Evolutionary conservation across 805 yeast species (phyloP).

Genomic region (Pichia paraexigua): DNA sequence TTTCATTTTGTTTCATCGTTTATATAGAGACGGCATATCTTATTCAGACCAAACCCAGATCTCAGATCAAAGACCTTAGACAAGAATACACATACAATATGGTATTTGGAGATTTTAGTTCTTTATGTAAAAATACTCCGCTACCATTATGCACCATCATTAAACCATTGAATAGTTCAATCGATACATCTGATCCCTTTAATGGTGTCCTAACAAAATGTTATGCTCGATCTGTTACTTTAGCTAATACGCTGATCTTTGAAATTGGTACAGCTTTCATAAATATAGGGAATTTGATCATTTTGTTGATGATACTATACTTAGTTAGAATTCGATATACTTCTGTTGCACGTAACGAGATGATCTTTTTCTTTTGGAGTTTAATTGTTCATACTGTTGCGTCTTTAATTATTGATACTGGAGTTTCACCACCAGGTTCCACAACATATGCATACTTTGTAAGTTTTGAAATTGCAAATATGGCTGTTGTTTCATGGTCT

Average conservation of each 20-base stretch:
- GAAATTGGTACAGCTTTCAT: slow-evolving; percentile 83
- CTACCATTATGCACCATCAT: slow-evolving; percentile 77
- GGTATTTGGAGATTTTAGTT: slow-evolving; percentile 61
- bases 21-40: no score
- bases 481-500: slow-evolving; percentile 64
- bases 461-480: slow-evolving; percentile 67
- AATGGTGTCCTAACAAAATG: slow-evolving; percentile 70
- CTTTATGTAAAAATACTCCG: slow-evolving; percentile 59
- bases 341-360: slow-evolving; percentile 88
- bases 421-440: slow-evolving; percentile 85
- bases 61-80: no score
- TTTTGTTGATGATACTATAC: slow-evolving; percentile 63
- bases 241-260: slow-evolving; percentile 88
- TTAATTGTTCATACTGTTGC: slow-evolving; percentile 50
- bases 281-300: slow-evolving; percentile 63
- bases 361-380: slow-evolving; percentile 62
- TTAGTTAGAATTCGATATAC: slow-evolving; percentile 81
- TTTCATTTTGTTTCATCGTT: no score
- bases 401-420: slow-evolving; percentile 79
- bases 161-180: slow-evolving; percentile 34
- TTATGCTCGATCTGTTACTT: slow-evolving; percentile 75
- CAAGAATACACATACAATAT: slow-evolving; percentile 23
- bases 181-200: slow-evolving; percentile 29
- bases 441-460: slow-evolving; percentile 73
- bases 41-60: no score